Evolutionary conservation across 2,329 filamentous ascomycete genomes (phyloP).

Genomic region (Curvularia spicifera): DNA sequence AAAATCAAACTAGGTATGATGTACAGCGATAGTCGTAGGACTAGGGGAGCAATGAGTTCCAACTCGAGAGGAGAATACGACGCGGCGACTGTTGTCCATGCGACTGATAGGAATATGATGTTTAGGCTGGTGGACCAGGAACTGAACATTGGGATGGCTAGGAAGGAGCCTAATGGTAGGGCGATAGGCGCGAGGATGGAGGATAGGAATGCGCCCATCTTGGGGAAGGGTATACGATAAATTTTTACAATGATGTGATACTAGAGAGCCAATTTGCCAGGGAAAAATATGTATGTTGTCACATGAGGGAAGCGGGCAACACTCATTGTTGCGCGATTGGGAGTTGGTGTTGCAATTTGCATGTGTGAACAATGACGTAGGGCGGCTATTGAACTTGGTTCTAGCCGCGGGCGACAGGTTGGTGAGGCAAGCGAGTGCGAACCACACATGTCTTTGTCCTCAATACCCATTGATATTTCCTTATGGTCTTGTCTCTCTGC

Average conservation of each 20-base stretch:
- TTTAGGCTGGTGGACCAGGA: slow-evolving; percentile 83
- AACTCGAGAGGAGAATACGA: slow-evolving; percentile 77
- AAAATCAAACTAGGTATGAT: slow-evolving; percentile 75
- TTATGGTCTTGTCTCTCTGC: background rate
- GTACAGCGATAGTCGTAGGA: slow-evolving; percentile 72
- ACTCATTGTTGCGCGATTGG: background rate
- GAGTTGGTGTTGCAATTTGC: slow-evolving; percentile 4
- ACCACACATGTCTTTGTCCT: background rate
- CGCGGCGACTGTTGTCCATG: slow-evolving; percentile 83
- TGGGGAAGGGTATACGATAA: background rate
- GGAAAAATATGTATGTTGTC: background rate
- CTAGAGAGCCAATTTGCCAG: background rate
- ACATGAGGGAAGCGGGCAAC: background rate
- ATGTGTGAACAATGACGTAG: slow-evolving; percentile 18
- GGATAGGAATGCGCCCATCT: slow-evolving; percentile 39
- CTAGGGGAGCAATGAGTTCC: slow-evolving; percentile 73
- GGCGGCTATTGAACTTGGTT: slow-evolving; percentile 11
- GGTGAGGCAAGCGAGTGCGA: slow-evolving; percentile 9
- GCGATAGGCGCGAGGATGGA: slow-evolving; percentile 41
- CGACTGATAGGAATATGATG: slow-evolving; percentile 87
- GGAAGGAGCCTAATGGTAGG: slow-evolving; percentile 61
- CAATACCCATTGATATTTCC: background rate
- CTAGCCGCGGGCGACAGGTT: slow-evolving; percentile 5
- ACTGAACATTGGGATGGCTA: slow-evolving; percentile 75
- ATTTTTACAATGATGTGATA: background rate